These are phyloP conservation scores for Leccinum uliginosum DNA, from an alignment of 768 basidiomycete genomes.

Conservation along the genomic window DNA sequence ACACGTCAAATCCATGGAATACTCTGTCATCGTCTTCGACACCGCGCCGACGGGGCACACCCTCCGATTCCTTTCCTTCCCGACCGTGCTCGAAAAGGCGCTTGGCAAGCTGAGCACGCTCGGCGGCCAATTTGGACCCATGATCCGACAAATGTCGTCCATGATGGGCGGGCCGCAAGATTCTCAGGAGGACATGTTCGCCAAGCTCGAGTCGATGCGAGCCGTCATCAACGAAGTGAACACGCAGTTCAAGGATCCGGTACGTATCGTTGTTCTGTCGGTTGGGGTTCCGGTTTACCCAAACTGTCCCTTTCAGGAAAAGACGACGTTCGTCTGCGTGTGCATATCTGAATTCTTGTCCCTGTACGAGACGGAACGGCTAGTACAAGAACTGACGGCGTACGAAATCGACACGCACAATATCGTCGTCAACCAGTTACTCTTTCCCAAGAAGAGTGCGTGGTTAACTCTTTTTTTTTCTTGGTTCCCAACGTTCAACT, in stretches of 20 bases:
- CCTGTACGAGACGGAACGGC: constrained; percentile 95
- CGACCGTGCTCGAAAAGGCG: constrained; percentile 95
- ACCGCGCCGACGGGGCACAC: constrained; percentile 99
- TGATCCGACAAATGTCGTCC: constrained; percentile 93
- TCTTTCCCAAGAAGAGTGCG: constrained; percentile 89
- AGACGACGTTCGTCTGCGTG: constrained; percentile 98
- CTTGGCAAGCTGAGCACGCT: constrained; percentile 90
- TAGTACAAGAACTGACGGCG: constrained; percentile 92
- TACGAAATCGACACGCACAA: constrained; percentile 98
- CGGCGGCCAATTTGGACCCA: constrained; percentile 94
- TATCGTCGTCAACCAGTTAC: constrained; percentile 95
- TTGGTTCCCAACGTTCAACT: background rate
- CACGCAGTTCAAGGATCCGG: constrained; percentile 98
- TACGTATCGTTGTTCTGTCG: constrained; percentile 41
- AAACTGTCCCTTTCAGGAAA: constrained; percentile 55
- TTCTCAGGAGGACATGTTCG: constrained; percentile 97
- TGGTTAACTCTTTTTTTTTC: constrained; percentile 4
- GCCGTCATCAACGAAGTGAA: constrained; percentile 98
- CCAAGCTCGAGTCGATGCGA: constrained; percentile 95
- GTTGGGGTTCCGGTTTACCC: too few species aligned
- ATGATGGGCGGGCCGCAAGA: constrained; percentile 94
- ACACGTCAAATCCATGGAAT: constrained; percentile 99
- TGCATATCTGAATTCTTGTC: constrained; percentile 99
- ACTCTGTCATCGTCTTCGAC: constrained; percentile 99
- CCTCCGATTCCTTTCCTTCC: constrained; percentile 97